A percentile compares a stretch with the other conserved stretches of the same genome.
phyloP scores from a whole-genome alignment of 306 rosid genomes.

The Arachis stenosperma region DNA sequence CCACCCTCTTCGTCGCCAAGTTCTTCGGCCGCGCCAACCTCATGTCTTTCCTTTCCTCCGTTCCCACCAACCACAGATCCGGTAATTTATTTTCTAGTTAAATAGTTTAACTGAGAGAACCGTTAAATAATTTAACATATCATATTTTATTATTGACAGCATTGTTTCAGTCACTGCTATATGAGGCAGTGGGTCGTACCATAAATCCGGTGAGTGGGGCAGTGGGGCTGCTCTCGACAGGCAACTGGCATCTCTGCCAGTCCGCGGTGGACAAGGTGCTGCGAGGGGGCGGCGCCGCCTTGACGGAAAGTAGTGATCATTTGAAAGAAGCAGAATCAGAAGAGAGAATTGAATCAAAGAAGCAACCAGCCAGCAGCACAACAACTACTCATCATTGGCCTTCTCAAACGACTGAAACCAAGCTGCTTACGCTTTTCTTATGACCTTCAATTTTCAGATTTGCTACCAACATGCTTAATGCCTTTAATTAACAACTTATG shows the following conservation, averaged over 20 bases:
- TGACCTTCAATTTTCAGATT: not conserved
- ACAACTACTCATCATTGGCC: not conserved
- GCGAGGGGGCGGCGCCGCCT: conserved; percentile 46
- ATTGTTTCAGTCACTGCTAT: conserved; percentile 78
- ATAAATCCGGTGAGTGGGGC: conserved; percentile 85
- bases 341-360: conserved; percentile 12
- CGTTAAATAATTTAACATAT: too few relatives aligned
- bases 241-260: conserved; percentile 85
- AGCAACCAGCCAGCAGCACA: not conserved
- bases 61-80: conserved; percentile 55
- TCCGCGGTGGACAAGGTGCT: conserved; percentile 67
- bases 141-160: conserved; percentile 48
- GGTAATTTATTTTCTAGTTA: conserved; percentile 35
- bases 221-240: conserved; percentile 72
- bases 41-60: conserved; percentile 68
- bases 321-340: not conserved
- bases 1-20: conserved; percentile 76
- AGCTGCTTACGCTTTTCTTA: conserved; percentile 56
- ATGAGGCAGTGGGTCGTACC: conserved; percentile 84
- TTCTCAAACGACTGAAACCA: conserved; percentile 34
- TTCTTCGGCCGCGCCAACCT: conserved; percentile 82
- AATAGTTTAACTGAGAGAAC: too few relatives aligned
- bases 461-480: too few relatives aligned
- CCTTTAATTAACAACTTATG: too few relatives aligned
- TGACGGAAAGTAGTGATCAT: conserved; percentile 3